phyloP scores from a whole-genome alignment of 345 rosid species.

The Punica granatum region DNA sequence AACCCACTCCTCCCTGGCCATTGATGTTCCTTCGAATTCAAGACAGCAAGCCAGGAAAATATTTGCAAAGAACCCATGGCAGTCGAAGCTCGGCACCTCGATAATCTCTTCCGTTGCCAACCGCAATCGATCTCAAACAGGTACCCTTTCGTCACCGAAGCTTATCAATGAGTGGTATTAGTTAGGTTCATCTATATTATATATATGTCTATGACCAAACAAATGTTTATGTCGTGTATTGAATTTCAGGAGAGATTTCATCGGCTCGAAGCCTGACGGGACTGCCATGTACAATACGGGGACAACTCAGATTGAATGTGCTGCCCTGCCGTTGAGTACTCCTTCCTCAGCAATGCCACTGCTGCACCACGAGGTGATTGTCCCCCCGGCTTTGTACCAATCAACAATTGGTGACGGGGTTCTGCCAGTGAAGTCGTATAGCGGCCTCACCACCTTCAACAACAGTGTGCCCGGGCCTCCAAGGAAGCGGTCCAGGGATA shows the following conservation, averaged over 20 bases:
- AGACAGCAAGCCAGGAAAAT: neutral
- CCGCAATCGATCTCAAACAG: neutral
- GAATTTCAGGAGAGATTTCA: neutral
- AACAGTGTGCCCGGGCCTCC: neutral
- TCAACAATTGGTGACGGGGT: neutral
- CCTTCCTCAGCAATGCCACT: neutral
- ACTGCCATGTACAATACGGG: neutral
- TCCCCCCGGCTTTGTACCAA: neutral
- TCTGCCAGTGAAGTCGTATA: conserved; percentile 32
- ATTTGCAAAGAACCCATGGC: neutral
- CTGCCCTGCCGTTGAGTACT: neutral
- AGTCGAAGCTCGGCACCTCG: neutral
- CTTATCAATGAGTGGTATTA: neutral
- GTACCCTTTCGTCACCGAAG: neutral
- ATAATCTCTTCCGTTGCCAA: neutral
- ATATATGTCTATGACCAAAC: no score
- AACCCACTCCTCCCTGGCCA: no score
- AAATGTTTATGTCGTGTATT: neutral
- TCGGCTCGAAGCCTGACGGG: neutral
- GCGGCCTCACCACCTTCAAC: conserved; percentile 30
- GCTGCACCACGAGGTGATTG: neutral
- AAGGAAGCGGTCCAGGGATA: conserved; percentile 40
- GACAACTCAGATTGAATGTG: neutral
- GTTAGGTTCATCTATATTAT: neutral
- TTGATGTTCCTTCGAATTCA: no score